These are phyloP conservation scores for Annulohypoxylon truncatum DNA, from an alignment of 2,329 filamentous ascomycete species.

Conservation along the genomic window DNA sequence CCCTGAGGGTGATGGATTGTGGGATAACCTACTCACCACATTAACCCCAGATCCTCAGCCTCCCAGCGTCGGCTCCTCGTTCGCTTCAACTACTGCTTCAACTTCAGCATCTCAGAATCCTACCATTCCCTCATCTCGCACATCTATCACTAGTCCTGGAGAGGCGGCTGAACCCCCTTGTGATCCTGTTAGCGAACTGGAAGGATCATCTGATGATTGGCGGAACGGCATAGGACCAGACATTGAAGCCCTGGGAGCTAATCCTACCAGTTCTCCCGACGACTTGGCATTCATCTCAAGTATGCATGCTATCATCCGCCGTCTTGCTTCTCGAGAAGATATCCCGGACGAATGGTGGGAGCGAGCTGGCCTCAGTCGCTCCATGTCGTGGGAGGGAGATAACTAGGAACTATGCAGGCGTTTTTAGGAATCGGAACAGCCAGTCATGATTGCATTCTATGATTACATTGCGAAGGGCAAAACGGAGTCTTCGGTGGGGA, in stretches of 20 bases:
- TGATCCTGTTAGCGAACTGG: conserved; percentile 67
- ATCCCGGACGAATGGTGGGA: conserved; percentile 88
- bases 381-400: conserved; percentile 57
- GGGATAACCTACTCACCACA: conserved; percentile 84
- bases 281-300: conserved; percentile 62
- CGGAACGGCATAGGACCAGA: conserved; percentile 48
- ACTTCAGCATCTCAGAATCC: conserved; percentile 57
- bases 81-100: conserved; percentile 73
- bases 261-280: conserved; percentile 35
- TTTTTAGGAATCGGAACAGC: not conserved
- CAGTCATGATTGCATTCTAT: not conserved
- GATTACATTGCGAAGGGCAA: not conserved
- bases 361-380: conserved; percentile 73
- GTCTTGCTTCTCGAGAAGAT: conserved; percentile 76
- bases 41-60: conserved; percentile 84
- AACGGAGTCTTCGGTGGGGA: not conserved
- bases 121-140: conserved; percentile 58
- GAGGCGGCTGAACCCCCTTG: conserved; percentile 59
- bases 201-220: conserved; percentile 54
- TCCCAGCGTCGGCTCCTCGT: conserved; percentile 85
- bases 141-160: conserved; percentile 58
- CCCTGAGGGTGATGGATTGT: conserved; percentile 73
- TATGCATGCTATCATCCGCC: conserved; percentile 78
- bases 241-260: conserved; percentile 58
- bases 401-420: conserved; percentile 15